These are phyloP conservation scores for Tetrapisispora taiwanensis DNA, from an alignment of 805 yeast genomes.

Conservation along the genomic window DNA sequence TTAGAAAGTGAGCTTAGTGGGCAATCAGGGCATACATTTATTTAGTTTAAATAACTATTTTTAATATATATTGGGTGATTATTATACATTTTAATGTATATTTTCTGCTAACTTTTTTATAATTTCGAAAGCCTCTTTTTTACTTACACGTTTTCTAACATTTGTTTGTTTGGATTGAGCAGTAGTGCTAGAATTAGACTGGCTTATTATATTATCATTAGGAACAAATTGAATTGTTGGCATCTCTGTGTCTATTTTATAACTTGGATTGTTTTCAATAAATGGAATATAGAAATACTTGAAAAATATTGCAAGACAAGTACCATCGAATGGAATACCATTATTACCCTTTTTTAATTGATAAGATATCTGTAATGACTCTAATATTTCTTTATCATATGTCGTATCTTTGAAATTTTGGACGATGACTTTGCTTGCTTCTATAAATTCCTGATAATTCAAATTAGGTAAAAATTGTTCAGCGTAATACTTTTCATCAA, in stretches of 20 bases:
- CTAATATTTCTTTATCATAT: slow-evolving; percentile 13
- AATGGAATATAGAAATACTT: slow-evolving; percentile 22
- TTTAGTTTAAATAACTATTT: not conserved
- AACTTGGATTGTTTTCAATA: slow-evolving; percentile 3
- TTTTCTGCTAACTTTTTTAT: slow-evolving; percentile 20
- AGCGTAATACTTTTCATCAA: slow-evolving; percentile 21
- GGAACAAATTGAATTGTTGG: not conserved
- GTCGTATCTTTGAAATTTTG: slow-evolving; percentile 11
- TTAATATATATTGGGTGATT: too few relatives aligned
- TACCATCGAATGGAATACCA: slow-evolving; percentile 25
- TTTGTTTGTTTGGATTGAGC: slow-evolving; percentile 7
- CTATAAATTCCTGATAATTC: slow-evolving; percentile 18
- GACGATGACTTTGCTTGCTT: slow-evolving; percentile 14
- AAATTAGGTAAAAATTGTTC: slow-evolving; percentile 21
- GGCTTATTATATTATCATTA: not conserved
- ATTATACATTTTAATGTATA: slow-evolving; percentile 2
- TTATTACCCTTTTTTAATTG: slow-evolving; percentile 26
- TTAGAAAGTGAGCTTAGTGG: slow-evolving; percentile 22
- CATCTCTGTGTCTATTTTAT: not conserved
- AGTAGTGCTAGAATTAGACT: not conserved
- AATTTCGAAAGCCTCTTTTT: slow-evolving; percentile 27
- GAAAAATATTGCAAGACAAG: slow-evolving; percentile 24
- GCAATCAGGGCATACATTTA: slow-evolving; percentile 15
- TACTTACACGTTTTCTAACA: slow-evolving; percentile 25
- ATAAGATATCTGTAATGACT: slow-evolving; percentile 19